Base-by-base conservation (phyloP, 805 yeast genomes). In the Yarrowia sp. region DNA sequence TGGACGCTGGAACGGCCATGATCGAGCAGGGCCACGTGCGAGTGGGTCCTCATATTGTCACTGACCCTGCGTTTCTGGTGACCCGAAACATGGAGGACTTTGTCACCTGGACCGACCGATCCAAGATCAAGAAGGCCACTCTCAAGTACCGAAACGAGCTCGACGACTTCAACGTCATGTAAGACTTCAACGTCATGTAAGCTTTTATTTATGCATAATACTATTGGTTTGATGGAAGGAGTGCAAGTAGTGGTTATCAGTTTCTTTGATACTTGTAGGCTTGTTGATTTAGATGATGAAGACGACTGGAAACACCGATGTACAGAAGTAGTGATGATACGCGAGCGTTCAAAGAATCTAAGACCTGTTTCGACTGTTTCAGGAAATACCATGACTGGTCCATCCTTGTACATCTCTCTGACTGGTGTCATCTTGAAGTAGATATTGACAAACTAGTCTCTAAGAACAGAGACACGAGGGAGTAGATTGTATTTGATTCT, bases 1-100 rank as follows among this genome's bases (percentile, higher is more conserved):
- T 94, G 35, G 80, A 85, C 38, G 98, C 93, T 48, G 99, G 98
- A 0, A 90, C 93, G 35, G 91, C 91, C 59, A 91, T 91, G 77
- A 85, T 96, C 14, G 98, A 95, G 76, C 98, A 95, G 78, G 99
- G 99, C 2, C 98, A 95, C 75, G 97, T 95, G 2, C 85, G 99
- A 73, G 97, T 95, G 8, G 99, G 99, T 0, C 98, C 98, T 12
- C 90, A 92, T 76, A 89, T 96, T 36, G 89, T 96, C 53, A 93
- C 97, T 0, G 99, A 95, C 78, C 96, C 98, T 3, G 97, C 98
- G 0, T 94, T 89, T 77, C 82, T 96, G 74, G 95, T 95, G 5
- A 94, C 98, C 1, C 85, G 97, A 76, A 91, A 87, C 74, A 84
- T 95, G 90, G 99, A 95, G 77, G 99, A 95, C 78, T 95, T 92